These are phyloP conservation scores for Amphicarpaea edgeworthii DNA, from an alignment of 306 rosid genomes.

Conservation along the genomic window DNA sequence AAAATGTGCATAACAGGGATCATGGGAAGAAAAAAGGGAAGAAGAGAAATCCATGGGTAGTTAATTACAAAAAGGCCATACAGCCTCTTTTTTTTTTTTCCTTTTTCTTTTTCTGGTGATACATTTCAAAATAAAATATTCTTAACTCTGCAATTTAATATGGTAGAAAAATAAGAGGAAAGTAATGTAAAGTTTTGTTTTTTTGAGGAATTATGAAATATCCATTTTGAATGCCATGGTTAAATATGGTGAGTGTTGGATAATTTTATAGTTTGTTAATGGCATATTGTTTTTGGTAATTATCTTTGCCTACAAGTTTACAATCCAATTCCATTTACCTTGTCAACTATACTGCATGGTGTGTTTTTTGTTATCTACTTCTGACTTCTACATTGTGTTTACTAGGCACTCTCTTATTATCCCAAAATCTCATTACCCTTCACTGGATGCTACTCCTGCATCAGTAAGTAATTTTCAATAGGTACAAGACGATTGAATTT, in stretches of 20 bases:
- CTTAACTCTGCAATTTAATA: conserved; percentile 23
- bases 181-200: conserved; percentile 10
- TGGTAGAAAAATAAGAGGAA: conserved; percentile 1
- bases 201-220: neutral
- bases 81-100: neutral
- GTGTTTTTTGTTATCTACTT: conserved; percentile 27
- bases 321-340: conserved; percentile 19
- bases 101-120: neutral
- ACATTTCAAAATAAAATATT: conserved; percentile 12
- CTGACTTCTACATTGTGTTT: conserved; percentile 46
- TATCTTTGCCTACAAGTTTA: conserved; percentile 26
- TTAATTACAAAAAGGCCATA: neutral
- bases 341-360: conserved; percentile 23
- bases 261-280: neutral
- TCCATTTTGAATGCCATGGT: conserved; percentile 24
- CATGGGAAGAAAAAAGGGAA: neutral
- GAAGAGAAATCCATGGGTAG: neutral
- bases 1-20: neutral
- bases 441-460: conserved; percentile 90
- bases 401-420: conserved; percentile 94
- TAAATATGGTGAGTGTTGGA: neutral
- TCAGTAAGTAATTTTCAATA: conserved; percentile 68
- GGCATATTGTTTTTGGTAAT: conserved; percentile 18
- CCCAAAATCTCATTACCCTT: conserved; percentile 88
- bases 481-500: conserved; percentile 37